Base-by-base conservation (phyloP, 768 basidiomycete genomes). In the Mycena albidolilacea region DNA sequence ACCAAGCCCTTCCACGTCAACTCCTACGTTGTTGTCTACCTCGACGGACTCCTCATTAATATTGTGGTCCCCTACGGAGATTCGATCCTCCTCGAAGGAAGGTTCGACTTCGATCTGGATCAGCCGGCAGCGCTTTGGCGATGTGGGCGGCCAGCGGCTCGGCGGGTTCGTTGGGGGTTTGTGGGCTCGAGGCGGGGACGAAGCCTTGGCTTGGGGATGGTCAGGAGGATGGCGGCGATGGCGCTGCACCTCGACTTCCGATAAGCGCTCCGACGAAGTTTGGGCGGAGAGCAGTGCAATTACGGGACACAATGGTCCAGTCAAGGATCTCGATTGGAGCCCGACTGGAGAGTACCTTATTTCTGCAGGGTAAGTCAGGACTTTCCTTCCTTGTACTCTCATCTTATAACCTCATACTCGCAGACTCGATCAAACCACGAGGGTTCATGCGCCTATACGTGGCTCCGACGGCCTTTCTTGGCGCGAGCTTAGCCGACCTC, bases 41-140 rank as follows among this genome's bases (percentile, higher is more conserved):
- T 97, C 98, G 0, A 93, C 95, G 1, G 98, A 99, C 81, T 97
- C 97, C 21, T 98, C 97, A 9, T 80, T 99, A 37, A 99, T 99
- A 71, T 82, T 99, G 64, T 99, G 98, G 98, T 92, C 94, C 2
- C 95, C 95, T 1, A 91, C 95, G 0, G 82, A 86, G 10, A 81
- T 89, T 14, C 73, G 84, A 70, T 74, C 79, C 60, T 70, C 83
- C 69, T 66, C 82, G 69, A 67, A 82, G 75, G 77, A 86, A 43
- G 83, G 80, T 8, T 80, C 86, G 4, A 84, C 90, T 2, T 90
- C 93, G 1, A 90, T 99, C 38, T 99, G 98, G 98, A 91, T 96
- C 57, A 96, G 94, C 73, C 85, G 88, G 12, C 93, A 95, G 76
- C 91, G 98, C 12, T 99, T 99, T 79, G 98, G 98, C 35, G 96